Percentiles rank a stretch among this genome's conserved stretches.
phyloP scores from a whole-genome alignment of 2,329 filamentous ascomycete species.

The Talaromyces sp. region DNA sequence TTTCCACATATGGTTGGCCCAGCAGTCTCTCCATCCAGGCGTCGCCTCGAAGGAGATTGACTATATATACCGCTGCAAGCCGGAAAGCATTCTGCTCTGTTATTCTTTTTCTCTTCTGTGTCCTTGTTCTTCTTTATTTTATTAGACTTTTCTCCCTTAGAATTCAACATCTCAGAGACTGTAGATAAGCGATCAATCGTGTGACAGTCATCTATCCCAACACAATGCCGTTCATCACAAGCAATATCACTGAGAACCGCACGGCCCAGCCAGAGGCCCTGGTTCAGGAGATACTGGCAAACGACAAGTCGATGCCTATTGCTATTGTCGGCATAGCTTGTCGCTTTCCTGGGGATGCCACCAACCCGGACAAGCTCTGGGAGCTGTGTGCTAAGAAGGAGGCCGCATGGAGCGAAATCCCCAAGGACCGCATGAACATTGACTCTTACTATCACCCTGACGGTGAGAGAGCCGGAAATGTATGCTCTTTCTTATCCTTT shows the following conservation, averaged over 20 bases:
- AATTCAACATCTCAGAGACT: background rate
- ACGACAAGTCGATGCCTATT: constrained; percentile 3
- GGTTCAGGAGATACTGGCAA: background rate
- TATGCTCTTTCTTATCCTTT: background rate
- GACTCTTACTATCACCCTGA: constrained; percentile 2
- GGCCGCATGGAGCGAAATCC: background rate
- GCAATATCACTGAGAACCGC: background rate
- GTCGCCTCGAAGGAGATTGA: no score
- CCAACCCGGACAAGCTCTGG: constrained; percentile 4
- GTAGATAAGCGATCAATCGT: background rate
- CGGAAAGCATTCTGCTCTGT: background rate
- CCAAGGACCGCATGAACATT: constrained; percentile 1
- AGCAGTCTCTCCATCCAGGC: no score
- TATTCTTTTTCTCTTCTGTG: background rate
- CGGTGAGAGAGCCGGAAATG: background rate
- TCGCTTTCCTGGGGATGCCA: constrained; percentile 5
- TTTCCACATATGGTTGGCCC: no score
- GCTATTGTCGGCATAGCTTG: constrained; percentile 10
- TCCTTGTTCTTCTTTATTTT: background rate
- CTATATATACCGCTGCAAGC: background rate
- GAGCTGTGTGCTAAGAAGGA: constrained; percentile 10
- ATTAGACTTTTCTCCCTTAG: background rate
- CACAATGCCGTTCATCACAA: background rate
- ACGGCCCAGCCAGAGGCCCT: background rate
- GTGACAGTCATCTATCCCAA: background rate